Evolutionary conservation across 2,329 filamentous ascomycete species (phyloP).

Genomic region (Neonectria magnoliae): DNA sequence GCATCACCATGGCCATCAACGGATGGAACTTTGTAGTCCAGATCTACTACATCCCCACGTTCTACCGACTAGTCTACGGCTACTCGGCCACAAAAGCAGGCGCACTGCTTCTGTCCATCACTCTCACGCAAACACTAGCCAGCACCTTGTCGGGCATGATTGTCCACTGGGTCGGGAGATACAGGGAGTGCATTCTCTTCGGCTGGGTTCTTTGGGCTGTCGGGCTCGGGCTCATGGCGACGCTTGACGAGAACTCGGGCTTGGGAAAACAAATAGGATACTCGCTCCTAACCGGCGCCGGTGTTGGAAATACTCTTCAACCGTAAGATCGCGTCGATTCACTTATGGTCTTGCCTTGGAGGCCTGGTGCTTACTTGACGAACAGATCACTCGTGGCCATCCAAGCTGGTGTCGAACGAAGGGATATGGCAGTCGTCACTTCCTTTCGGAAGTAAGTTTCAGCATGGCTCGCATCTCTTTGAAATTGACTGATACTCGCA

Average conservation of each 20-base stretch:
- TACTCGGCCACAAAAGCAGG: slow-evolving; percentile 55
- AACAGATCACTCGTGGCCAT: slow-evolving; percentile 60
- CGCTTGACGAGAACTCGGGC: slow-evolving; percentile 57
- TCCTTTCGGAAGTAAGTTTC: slow-evolving; percentile 53
- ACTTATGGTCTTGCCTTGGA: too few species aligned
- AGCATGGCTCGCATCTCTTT: too few species aligned
- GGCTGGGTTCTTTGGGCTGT: slow-evolving; percentile 63
- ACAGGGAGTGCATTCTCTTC: slow-evolving; percentile 63
- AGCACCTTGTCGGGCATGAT: slow-evolving; percentile 63
- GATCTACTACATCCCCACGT: slow-evolving; percentile 58
- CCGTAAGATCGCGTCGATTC: slow-evolving; percentile 43
- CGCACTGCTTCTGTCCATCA: slow-evolving; percentile 54
- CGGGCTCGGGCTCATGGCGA: slow-evolving; percentile 63
- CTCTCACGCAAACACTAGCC: slow-evolving; percentile 56
- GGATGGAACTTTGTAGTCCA: slow-evolving; percentile 70
- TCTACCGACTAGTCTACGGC: slow-evolving; percentile 58
- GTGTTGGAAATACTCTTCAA: slow-evolving; percentile 63
- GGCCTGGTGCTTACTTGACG: too few species aligned
- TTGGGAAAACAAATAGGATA: slow-evolving; percentile 64
- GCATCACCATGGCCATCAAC: slow-evolving; percentile 66
- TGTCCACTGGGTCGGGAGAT: slow-evolving; percentile 62
- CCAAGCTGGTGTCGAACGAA: slow-evolving; percentile 64
- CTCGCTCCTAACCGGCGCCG: slow-evolving; percentile 61
- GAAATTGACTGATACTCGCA: too few species aligned
- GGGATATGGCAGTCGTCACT: slow-evolving; percentile 56